phyloP scores from a whole-genome alignment of 345 rosid species.

The Capsella bursapastoris region DNA sequence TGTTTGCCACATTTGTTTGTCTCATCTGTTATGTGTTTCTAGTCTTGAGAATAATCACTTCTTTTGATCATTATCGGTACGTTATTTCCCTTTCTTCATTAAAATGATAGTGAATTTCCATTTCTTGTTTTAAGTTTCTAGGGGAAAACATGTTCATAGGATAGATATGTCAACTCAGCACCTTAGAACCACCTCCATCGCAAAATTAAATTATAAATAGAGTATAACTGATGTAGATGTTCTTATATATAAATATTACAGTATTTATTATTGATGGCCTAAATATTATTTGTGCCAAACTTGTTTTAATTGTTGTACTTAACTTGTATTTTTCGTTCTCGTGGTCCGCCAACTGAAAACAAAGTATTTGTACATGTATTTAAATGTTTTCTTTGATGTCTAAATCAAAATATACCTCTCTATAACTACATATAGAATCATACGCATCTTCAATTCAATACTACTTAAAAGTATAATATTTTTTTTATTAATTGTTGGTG shows the following conservation, averaged over 20 bases:
- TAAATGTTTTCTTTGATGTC: neutral
- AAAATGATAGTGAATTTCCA: constrained; percentile 16
- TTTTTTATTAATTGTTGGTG: neutral
- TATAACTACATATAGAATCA: neutral
- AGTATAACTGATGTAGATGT: too few species aligned
- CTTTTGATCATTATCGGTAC: constrained; percentile 34
- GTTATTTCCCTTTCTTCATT: constrained; percentile 26
- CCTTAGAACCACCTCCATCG: neutral
- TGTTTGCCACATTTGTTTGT: constrained; percentile 59
- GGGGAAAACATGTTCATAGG: constrained; percentile 20
- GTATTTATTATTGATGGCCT: too few species aligned
- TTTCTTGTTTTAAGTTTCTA: neutral
- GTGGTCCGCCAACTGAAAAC: neutral
- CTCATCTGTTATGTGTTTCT: constrained; percentile 39
- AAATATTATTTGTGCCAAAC: constrained; percentile 1
- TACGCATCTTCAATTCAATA: neutral
- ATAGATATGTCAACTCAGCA: constrained; percentile 33
- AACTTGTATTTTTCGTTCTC: neutral
- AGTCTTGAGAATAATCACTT: constrained; percentile 43
- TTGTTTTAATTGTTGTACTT: neutral
- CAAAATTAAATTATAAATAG: too few species aligned
- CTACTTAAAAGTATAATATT: neutral
- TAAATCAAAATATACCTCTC: neutral
- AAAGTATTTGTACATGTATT: neutral
- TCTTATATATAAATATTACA: too few species aligned